Conservation (phyloP, 305 asterid species). For the Fraxinus xanthoxyloides region DNA sequence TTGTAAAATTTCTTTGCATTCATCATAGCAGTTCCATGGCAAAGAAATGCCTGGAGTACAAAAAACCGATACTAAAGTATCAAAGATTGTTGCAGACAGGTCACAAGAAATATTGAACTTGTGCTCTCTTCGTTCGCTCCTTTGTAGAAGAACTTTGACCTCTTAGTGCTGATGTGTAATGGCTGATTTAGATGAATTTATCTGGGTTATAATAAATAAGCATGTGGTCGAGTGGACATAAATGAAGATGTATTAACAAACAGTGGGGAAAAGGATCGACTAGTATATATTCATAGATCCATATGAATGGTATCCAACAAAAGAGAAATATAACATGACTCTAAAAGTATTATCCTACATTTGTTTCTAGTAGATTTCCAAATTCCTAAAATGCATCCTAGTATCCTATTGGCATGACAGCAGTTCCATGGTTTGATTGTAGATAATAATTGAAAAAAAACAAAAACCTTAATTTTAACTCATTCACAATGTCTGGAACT, state of each 20-base stretch:
- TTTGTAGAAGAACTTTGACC: background rate
- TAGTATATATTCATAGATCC: background rate
- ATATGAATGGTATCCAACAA: background rate
- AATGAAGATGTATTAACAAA: background rate
- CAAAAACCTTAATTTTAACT: background rate
- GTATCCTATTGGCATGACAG: background rate
- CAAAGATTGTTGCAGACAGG: background rate
- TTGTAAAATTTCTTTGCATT: background rate
- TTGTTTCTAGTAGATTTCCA: background rate
- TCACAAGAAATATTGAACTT: background rate
- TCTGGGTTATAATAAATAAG: background rate
- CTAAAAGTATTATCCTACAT: background rate
- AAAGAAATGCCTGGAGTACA: background rate
- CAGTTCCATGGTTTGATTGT: background rate
- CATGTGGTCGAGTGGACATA: background rate
- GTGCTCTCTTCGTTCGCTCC: background rate
- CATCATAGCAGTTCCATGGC: background rate
- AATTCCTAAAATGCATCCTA: background rate
- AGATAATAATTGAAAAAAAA: background rate
- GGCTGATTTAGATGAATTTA: background rate
- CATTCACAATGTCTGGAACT: background rate
- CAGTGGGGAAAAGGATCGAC: background rate
- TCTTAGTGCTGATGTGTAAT: background rate
- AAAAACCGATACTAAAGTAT: background rate
- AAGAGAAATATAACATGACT: background rate